Evolutionary conservation across 2,329 filamentous ascomycete genomes (phyloP), one percentile per base, ranked within the genome.

Genomic region (Tolypocladium inflatum): DNA sequence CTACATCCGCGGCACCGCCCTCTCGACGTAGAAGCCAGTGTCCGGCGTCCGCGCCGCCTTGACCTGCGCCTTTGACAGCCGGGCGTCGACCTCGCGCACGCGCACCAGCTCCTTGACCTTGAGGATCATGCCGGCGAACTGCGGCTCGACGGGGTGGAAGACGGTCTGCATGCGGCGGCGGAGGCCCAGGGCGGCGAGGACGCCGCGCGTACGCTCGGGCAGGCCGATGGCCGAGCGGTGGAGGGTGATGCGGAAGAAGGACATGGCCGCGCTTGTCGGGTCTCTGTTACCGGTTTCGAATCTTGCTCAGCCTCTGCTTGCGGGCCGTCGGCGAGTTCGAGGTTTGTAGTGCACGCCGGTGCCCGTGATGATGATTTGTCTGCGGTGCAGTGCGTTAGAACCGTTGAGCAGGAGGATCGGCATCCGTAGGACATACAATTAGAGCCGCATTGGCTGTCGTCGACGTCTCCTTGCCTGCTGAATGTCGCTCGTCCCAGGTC

Each of bases 81-180:
- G 72, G 61, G 75, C 71, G 39, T 86, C 84, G 51, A 95, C 90
- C 76, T 96, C 91, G 64, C 85, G 78, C 41, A 96, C 91, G 57
- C 84, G 80, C 52, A 97, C 90, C 62, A 97, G 78, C 76, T 97
- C 92, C 79, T 97, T 97, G 66, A 97, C 91, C 74, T 88, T 88
- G 80, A 97, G 88, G 68, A 97, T 90, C 78, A 95, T 91, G 70
- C 92, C 92, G 11, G 92, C 92, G 61, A 90, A 85, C 64, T 91
- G 86, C 48, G 86, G 84, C 61, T 83, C 83, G 61, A 96, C 91
- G 42, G 90, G 89, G 74, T 96, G 88, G 80, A 95, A 96, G 67
- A 96, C 92, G 57, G 89, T 93, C 68, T 86, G 86, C 81, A 87
- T 86, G 67, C 92, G 89, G 72, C 89, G 90, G 67, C 87, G 89